Evolutionary conservation across 768 basidiomycete genomes (phyloP).

Genomic region (Mrakia hoshinonis): DNA sequence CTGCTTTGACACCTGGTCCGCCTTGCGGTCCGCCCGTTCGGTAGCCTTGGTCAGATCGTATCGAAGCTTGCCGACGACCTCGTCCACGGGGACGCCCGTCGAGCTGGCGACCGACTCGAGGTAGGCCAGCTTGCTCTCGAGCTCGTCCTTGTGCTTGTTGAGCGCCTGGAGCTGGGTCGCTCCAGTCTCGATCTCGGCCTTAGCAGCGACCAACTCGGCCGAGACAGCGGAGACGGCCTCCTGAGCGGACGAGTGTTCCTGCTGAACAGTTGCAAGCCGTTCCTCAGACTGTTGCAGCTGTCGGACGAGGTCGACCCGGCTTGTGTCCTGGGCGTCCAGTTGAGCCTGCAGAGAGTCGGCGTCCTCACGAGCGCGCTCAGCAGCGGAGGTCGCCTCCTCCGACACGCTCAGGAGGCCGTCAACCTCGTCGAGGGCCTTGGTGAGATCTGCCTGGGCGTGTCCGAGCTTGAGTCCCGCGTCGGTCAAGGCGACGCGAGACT

Average conservation of each 20-base stretch:
- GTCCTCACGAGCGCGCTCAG: conserved; percentile 1
- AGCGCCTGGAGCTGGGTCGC: not conserved
- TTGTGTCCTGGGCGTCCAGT: not conserved
- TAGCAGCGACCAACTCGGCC: not conserved
- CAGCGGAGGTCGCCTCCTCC: not conserved
- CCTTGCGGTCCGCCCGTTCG: conserved; percentile 5
- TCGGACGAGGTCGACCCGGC: not conserved
- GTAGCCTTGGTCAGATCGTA: conserved; percentile 6
- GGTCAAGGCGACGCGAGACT: not conserved
- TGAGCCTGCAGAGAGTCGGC: not conserved
- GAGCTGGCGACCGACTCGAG: not conserved
- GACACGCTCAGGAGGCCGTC: not conserved
- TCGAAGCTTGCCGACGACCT: not conserved
- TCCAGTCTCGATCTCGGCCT: not conserved
- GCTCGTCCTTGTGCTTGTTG: not conserved
- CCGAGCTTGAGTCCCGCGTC: not conserved
- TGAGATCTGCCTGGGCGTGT: not conserved
- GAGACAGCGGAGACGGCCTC: not conserved
- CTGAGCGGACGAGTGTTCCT: not conserved
- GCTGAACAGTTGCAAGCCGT: not conserved
- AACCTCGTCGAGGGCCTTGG: not conserved
- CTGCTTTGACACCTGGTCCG: conserved; percentile 1
- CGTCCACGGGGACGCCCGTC: not conserved
- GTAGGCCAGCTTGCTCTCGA: conserved; percentile 6
- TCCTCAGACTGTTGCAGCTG: not conserved